These are phyloP conservation scores for Rostrohypoxylon terebratum DNA, from an alignment of 495 filamentous ascomycete genomes.

Conservation along the genomic window DNA sequence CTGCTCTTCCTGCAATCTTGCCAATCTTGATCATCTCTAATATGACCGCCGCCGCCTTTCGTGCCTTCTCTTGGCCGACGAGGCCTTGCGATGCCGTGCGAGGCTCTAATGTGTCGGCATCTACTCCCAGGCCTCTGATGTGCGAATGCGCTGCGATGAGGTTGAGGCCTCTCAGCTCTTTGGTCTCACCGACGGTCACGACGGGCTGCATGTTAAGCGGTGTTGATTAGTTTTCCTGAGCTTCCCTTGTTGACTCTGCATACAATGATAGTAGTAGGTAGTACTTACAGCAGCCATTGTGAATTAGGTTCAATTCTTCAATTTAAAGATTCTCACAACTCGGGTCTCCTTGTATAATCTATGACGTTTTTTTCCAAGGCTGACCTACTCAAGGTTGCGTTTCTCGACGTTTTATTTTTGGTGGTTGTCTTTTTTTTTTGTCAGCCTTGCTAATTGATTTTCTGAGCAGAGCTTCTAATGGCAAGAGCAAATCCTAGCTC, in stretches of 20 bases:
- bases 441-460: constrained; percentile 20
- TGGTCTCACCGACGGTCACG: constrained; percentile 91
- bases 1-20: constrained; percentile 95
- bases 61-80: constrained; percentile 94
- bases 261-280: constrained; percentile 20
- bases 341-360: background rate
- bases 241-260: constrained; percentile 2
- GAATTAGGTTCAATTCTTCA: constrained; percentile 13
- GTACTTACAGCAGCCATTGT: constrained; percentile 47
- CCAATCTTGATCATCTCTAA: constrained; percentile 98
- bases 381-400: background rate
- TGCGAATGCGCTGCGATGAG: constrained; percentile 98
- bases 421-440: constrained; percentile 13
- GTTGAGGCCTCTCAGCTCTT: constrained; percentile 93
- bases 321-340: constrained; percentile 12
- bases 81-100: constrained; percentile 91
- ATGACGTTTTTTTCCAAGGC: background rate
- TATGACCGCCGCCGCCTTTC: constrained; percentile 95
- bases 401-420: background rate
- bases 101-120: constrained; percentile 89
- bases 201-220: constrained; percentile 72
- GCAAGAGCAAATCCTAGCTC: constrained; percentile 28
- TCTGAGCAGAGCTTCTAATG: constrained; percentile 7
- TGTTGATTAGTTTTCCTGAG: constrained; percentile 30
- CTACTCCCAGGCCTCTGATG: constrained; percentile 94